These are phyloP conservation scores for Delitschia confertaspora DNA, from an alignment of 495 filamentous ascomycete species.

Conservation along the genomic window DNA sequence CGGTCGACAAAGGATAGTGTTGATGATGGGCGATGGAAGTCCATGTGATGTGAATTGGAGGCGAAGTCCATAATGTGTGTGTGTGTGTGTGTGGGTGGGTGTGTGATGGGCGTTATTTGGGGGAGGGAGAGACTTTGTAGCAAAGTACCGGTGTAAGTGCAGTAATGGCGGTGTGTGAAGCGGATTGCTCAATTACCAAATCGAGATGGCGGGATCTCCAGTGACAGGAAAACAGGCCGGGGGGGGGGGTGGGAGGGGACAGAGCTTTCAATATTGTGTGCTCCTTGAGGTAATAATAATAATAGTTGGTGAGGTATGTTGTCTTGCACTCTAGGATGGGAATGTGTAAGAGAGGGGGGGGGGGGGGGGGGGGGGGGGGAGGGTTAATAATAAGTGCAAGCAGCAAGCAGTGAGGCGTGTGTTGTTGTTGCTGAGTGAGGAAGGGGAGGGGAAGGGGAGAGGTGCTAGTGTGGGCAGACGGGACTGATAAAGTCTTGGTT, in stretches of 20 bases:
- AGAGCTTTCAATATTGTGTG: too few species aligned
- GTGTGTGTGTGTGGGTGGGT: too few species aligned
- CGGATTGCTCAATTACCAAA: slow-evolving; percentile 31
- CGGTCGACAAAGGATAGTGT: slow-evolving; percentile 24
- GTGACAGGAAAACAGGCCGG: slow-evolving; percentile 8
- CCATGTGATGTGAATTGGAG: slow-evolving; percentile 17
- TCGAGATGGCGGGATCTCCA: slow-evolving; percentile 16
- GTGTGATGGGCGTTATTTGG: slow-evolving; percentile 1
- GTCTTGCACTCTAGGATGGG: too few species aligned
- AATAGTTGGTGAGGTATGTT: too few species aligned
- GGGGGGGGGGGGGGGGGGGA: not conserved
- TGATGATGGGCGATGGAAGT: slow-evolving; percentile 30
- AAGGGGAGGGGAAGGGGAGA: slow-evolving; percentile 14
- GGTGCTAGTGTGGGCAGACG: slow-evolving; percentile 13
- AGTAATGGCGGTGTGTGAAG: slow-evolving; percentile 35
- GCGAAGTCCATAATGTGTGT: slow-evolving; percentile 25
- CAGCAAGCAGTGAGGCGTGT: slow-evolving; percentile 12
- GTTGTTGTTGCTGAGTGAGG: slow-evolving; percentile 1
- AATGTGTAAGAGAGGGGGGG: not conserved
- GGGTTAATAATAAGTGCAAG: slow-evolving; percentile 8
- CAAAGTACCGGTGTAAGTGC: slow-evolving; percentile 30
- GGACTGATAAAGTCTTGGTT: slow-evolving; percentile 18
- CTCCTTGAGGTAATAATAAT: too few species aligned
- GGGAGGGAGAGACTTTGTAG: slow-evolving; percentile 28
- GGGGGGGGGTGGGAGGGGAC: not conserved